These are phyloP conservation scores for Rutidosis leptorrhynchoides DNA, from an alignment of 129 eudicot species.

Conservation along the genomic window DNA sequence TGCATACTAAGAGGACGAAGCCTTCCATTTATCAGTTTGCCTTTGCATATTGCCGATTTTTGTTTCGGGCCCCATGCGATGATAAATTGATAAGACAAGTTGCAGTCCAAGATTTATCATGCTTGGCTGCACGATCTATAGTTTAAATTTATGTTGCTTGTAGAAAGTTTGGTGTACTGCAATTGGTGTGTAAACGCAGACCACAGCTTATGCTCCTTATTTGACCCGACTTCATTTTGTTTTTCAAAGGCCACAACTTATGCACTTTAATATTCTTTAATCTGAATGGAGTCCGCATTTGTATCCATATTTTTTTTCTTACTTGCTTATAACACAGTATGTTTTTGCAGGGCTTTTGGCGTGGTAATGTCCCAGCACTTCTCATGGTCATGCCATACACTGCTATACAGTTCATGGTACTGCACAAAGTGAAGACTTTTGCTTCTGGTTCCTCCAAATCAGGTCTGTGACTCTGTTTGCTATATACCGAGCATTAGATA, in stretches of 20 bases:
- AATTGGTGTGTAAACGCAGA: too few species aligned
- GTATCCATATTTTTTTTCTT: not conserved
- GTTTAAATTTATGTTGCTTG: not conserved
- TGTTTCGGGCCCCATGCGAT: not conserved
- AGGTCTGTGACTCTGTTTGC: too few species aligned
- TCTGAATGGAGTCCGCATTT: not conserved
- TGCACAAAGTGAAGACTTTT: slow-evolving; percentile 75
- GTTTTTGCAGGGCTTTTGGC: slow-evolving; percentile 84
- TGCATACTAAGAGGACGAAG: not conserved
- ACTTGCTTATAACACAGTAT: not conserved
- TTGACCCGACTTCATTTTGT: not conserved
- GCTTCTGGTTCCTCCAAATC: slow-evolving; percentile 86
- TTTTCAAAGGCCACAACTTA: not conserved
- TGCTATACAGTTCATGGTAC: slow-evolving; percentile 79
- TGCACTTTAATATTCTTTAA: not conserved
- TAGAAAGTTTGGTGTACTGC: not conserved
- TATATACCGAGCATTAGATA: too few species aligned
- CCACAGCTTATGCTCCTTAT: too few species aligned
- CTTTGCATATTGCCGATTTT: not conserved
- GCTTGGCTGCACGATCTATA: not conserved
- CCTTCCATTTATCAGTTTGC: not conserved
- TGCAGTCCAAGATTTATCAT: not conserved
- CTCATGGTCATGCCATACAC: slow-evolving; percentile 99
- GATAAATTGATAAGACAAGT: not conserved
- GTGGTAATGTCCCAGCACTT: slow-evolving; percentile 94